Conservation (phyloP, 495 filamentous ascomycete species). For the Hypoxylon lenormandii region DNA sequence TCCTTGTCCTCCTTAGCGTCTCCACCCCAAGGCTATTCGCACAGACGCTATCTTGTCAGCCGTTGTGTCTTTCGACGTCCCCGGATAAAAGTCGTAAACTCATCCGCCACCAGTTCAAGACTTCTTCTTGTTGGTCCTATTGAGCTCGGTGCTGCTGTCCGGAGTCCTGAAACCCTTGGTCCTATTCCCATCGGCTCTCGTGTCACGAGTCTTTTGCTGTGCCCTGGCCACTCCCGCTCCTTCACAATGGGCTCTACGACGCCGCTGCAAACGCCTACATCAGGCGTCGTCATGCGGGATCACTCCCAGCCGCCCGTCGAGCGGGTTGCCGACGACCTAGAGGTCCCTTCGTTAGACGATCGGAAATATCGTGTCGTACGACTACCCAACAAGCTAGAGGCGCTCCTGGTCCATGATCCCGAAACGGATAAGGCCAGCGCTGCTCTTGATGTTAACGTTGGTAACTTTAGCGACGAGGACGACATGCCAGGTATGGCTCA, state of each 20-base stretch:
- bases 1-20: constrained; percentile 49
- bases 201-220: constrained; percentile 21
- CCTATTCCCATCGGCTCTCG: constrained; percentile 4
- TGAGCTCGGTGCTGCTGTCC: constrained; percentile 17
- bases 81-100: constrained; percentile 36
- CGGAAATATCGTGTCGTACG: constrained; percentile 87
- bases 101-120: constrained; percentile 34
- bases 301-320: constrained; percentile 64
- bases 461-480: constrained; percentile 90
- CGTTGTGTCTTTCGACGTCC: constrained; percentile 32
- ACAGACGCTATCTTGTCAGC: constrained; percentile 41
- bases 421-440: constrained; percentile 97
- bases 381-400: constrained; percentile 91
- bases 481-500: constrained; percentile 95
- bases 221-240: constrained; percentile 9
- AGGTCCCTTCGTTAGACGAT: constrained; percentile 89
- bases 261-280: constrained; percentile 26
- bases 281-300: constrained; percentile 44
- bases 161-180: constrained; percentile 6
- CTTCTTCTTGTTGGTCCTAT: constrained; percentile 15
- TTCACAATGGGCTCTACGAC: constrained; percentile 43
- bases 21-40: constrained; percentile 41
- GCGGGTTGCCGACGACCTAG: constrained; percentile 80
- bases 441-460: constrained; percentile 93
- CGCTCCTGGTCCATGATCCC: constrained; percentile 89